Base-by-base conservation (phyloP, 192 early-diverging fungal species). In the Linnemannia hyalina region DNA sequence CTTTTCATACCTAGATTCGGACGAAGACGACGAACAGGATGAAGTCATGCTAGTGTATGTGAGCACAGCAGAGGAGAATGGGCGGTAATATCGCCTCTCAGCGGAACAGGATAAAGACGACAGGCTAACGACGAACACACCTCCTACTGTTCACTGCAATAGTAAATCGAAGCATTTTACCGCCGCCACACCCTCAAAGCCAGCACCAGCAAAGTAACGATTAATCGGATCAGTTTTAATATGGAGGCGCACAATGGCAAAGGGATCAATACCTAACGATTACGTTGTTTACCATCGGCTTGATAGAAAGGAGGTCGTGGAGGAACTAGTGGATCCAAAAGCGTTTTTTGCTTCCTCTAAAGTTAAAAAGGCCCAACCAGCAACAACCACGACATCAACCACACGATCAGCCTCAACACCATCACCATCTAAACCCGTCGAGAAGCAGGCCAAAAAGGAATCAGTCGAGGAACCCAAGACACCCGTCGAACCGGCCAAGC, bases 161-260 rank as follows among this genome's bases (percentile, higher is more conserved):
- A 83, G 82, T 16, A 36, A 80, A 70, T 85, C 83, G 11, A 85
- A 80, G 38, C 83, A 85, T 40, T 85, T 85, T 75, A 32, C 78
- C n/a, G 60, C 38, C 16, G 32, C 68, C 4, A 42, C 74, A 29
- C 40, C 65, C 4, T 44, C 60, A 65, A 65, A 65, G 29, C 11
- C 78, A 8, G 47, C 52, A 2, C 42, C 75, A 36, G 29, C 70
- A 74, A 85, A 75, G 82, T 85, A 85, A 38, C 26, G 41, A 35
- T 22, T 52, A 11, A 35, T 55, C 26, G 13, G 8, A 35, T 36
- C 32, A 4, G 29, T 18, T 15, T 32, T 44, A 35, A 41, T 71
- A 49, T 38, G 20, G 2, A 15, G 20, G 15, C 23, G 35, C 11
- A 52, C 7, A 4, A 1, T 57, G 13, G 22, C 20, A 23, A 36